Conservation (phyloP, 2,329 filamentous ascomycete genomes). For the Neonectria magnoliae region DNA sequence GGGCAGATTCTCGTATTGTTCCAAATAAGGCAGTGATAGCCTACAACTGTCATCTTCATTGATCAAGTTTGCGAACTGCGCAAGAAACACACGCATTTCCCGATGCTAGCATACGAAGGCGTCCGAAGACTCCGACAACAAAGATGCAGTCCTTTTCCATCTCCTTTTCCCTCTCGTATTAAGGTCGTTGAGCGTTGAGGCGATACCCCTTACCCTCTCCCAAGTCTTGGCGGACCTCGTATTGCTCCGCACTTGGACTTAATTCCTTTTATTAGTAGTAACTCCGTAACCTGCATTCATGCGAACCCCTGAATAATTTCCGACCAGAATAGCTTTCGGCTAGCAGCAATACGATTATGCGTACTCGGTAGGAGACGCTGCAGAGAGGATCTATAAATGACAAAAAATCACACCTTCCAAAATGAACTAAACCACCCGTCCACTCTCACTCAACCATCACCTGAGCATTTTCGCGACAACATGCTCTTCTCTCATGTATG, state of each 20-base stretch:
- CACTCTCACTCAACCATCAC: not conserved
- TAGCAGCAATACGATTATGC: not conserved
- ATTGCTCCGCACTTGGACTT: not conserved
- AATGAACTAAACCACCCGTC: not conserved
- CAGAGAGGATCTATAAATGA: not conserved
- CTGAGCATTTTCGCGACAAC: not conserved
- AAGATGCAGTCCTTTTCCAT: not conserved
- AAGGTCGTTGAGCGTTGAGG: not conserved
- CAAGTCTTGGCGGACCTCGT: not conserved
- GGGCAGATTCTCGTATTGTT: too few species aligned
- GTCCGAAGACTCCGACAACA: not conserved
- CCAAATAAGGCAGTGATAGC: too few species aligned
- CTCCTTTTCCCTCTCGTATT: not conserved
- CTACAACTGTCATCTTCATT: too few species aligned
- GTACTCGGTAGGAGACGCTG: not conserved
- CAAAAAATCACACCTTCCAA: not conserved
- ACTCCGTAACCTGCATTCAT: not conserved
- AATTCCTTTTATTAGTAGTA: not conserved
- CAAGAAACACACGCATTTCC: too few species aligned
- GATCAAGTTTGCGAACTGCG: too few species aligned
- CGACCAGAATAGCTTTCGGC: not conserved
- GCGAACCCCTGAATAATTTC: not conserved
- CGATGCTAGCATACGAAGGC: not conserved
- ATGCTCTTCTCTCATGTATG: not conserved
- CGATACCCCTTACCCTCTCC: not conserved